These are phyloP conservation scores for Myxozyma geophila DNA, from an alignment of 805 yeast genomes.

Conservation along the genomic window DNA sequence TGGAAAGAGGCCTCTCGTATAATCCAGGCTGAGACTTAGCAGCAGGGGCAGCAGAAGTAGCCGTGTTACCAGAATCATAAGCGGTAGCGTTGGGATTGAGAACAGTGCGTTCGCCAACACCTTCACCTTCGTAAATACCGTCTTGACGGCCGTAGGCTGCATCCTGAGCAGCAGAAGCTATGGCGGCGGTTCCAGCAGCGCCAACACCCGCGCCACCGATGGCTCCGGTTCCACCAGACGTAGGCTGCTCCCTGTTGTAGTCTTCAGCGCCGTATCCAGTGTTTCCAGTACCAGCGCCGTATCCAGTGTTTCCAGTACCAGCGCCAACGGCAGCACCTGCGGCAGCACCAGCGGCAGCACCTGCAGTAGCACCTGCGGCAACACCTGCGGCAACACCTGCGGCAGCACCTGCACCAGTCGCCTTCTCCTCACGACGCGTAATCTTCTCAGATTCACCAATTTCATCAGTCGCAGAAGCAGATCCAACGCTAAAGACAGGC, in stretches of 20 bases:
- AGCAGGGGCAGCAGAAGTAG: neutral
- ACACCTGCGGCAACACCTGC: slow-evolving; percentile 2
- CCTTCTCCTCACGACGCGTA: slow-evolving; percentile 8
- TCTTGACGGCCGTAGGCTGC: neutral
- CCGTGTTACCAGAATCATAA: neutral
- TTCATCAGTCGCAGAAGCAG: neutral
- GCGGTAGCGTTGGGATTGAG: neutral
- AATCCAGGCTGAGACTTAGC: neutral
- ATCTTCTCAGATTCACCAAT: slow-evolving; percentile 10
- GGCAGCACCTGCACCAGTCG: neutral
- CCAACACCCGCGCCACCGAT: neutral
- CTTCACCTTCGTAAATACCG: neutral
- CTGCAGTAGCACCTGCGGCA: slow-evolving; percentile 6
- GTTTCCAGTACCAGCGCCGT: slow-evolving; percentile 3
- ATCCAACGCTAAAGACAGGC: slow-evolving; percentile 30
- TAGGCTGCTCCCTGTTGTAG: too few relatives aligned
- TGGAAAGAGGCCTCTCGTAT: neutral
- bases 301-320: slow-evolving; percentile 15
- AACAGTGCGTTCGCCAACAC: slow-evolving; percentile 12
- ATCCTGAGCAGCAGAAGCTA: neutral
- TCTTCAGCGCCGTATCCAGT: slow-evolving; percentile 5
- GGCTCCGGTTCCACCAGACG: neutral
- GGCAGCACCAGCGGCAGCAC: slow-evolving; percentile 14
- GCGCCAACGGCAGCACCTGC: slow-evolving; percentile 18
- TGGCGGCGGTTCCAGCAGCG: neutral